Percentiles rank a stretch among this genome's conserved stretches.
phyloP scores from a whole-genome alignment of 1,139 yeast species.

The Groenewaldozyma auringiensis region DNA sequence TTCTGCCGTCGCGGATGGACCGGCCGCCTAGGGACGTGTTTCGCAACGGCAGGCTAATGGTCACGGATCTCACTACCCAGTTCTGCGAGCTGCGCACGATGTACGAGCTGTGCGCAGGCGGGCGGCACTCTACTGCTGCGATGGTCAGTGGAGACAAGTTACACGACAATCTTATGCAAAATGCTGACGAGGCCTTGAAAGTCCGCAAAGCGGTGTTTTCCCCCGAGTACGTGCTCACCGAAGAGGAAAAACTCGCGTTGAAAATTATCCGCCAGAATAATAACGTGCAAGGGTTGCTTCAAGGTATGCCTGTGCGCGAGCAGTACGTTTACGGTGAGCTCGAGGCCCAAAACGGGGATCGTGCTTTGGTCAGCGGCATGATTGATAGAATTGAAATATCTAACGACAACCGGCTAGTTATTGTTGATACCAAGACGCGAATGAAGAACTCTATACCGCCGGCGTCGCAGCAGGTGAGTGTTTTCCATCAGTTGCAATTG shows the following conservation, averaged over 20 bases:
- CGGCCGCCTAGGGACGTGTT: constrained; percentile 12
- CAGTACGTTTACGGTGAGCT: constrained; percentile 27
- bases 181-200: constrained; percentile 11
- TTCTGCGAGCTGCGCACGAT: constrained; percentile 24
- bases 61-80: constrained; percentile 24
- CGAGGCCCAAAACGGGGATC: constrained; percentile 2
- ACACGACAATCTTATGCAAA: constrained; percentile 25
- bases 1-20: constrained; percentile 1
- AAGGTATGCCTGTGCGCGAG: constrained; percentile 22
- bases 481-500: constrained; percentile 30
- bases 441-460: constrained; percentile 14
- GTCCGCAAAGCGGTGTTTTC: constrained; percentile 8
- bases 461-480: constrained; percentile 22
- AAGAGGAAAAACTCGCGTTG: constrained; percentile 18
- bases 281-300: constrained; percentile 6
- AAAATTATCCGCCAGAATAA: constrained; percentile 14
- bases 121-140: constrained; percentile 11
- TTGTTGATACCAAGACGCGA: constrained; percentile 31
- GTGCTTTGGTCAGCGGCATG: constrained; percentile 25
- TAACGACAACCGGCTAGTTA: constrained; percentile 7
- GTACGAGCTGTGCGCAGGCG: constrained; percentile 15
- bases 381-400: constrained; percentile 20
- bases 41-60: constrained; percentile 19
- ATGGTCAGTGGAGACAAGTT: constrained; percentile 24
- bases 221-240: constrained; percentile 1